A percentile compares a stretch with the other conserved stretches of the same genome.
phyloP scores from a whole-genome alignment of 345 rosid species.

The Populus pruinosa region DNA sequence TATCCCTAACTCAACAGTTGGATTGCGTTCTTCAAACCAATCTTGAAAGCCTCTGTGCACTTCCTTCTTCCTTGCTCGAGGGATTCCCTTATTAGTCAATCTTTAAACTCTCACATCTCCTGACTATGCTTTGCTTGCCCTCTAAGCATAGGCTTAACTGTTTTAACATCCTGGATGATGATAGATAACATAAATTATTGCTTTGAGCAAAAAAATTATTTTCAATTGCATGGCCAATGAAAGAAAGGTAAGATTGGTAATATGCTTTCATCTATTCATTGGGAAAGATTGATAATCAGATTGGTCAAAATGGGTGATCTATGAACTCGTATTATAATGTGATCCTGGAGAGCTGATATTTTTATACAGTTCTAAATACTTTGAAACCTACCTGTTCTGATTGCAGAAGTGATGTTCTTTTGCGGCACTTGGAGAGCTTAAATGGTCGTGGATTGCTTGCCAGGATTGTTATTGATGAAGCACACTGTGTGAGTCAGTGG shows the following conservation, averaged over 20 bases:
- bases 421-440: slow-evolving; percentile 76
- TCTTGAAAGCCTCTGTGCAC: background rate
- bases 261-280: background rate
- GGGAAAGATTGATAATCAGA: background rate
- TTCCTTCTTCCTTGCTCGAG: background rate
- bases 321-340: background rate
- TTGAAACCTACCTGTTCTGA: slow-evolving; percentile 18
- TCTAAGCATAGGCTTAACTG: background rate
- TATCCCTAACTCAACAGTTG: background rate
- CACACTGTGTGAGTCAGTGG: slow-evolving; percentile 99
- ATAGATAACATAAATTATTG: background rate
- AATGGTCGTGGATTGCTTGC: slow-evolving; percentile 75
- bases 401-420: slow-evolving; percentile 86
- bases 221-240: background rate
- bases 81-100: too few species aligned
- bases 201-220: background rate
- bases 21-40: slow-evolving; percentile 1
- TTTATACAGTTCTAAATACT: slow-evolving; percentile 9
- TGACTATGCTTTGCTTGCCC: too few species aligned
- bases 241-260: background rate
- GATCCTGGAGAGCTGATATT: background rate
- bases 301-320: background rate
- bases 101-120: too few species aligned
- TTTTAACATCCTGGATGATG: background rate
- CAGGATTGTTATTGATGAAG: slow-evolving; percentile 98